phyloP scores from a whole-genome alignment of 1,139 yeast genomes.

The Debaryomyces sp. region DNA sequence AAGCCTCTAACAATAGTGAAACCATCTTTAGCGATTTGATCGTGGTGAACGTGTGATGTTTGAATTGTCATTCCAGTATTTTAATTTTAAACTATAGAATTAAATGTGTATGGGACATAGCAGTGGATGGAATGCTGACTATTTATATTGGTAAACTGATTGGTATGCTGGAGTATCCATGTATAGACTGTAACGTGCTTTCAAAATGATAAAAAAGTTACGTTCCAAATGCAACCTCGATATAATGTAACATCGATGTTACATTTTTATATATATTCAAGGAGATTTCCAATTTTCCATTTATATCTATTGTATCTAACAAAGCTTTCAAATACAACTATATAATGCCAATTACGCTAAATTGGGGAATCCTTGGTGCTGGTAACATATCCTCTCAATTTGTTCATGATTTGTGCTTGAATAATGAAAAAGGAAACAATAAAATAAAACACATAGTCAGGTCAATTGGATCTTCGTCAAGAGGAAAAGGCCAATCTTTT shows the following conservation, averaged over 20 bases:
- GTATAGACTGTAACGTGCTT: not conserved
- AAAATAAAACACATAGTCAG: slow-evolving; percentile 29
- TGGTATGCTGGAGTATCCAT: not conserved
- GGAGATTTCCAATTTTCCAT: not conserved
- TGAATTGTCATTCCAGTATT: slow-evolving; percentile 8
- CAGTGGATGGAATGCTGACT: not conserved
- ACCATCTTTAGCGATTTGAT: slow-evolving; percentile 46
- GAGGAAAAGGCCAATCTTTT: slow-evolving; percentile 30
- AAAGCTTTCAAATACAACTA: not conserved
- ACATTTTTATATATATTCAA: not conserved
- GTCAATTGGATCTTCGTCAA: slow-evolving; percentile 35
- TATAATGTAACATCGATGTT: not conserved
- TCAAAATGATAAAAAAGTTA: not conserved
- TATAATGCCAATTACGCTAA: slow-evolving; percentile 21
- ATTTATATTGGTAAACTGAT: not conserved
- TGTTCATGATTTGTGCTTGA: slow-evolving; percentile 37
- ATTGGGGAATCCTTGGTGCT: slow-evolving; percentile 51
- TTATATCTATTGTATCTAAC: not conserved
- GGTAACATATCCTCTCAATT: slow-evolving; percentile 47
- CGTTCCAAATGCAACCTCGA: not conserved
- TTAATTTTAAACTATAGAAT: not conserved
- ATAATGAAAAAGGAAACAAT: slow-evolving; percentile 22
- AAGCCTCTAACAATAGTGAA: slow-evolving; percentile 47
- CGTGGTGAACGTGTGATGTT: slow-evolving; percentile 21
- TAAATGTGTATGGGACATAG: not conserved